Evolutionary conservation across 176 grass and related monocot species (phyloP).

Genomic region (Melocanna baccifera): DNA sequence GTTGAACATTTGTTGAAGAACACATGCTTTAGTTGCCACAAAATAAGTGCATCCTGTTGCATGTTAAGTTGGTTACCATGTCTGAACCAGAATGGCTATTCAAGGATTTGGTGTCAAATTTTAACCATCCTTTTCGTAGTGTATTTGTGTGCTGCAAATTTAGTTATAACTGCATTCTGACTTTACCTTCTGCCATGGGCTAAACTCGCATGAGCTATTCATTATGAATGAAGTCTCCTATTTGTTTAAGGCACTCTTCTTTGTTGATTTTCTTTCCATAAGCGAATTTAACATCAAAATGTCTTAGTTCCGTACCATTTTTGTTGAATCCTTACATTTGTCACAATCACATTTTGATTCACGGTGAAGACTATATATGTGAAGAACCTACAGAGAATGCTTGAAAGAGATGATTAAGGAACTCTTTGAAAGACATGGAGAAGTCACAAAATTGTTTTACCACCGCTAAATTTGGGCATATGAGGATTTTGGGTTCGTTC

Average conservation of each 20-base stretch:
- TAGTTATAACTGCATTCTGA: neutral
- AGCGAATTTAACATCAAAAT: neutral
- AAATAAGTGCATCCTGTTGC: neutral
- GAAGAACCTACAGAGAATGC: conserved; percentile 87
- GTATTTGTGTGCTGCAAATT: neutral
- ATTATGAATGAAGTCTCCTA: neutral
- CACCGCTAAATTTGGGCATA: no score
- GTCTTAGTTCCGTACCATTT: neutral
- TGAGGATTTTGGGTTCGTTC: no score
- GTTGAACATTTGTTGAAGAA: neutral
- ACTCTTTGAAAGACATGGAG: no score
- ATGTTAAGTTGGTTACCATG: neutral
- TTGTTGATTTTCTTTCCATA: neutral
- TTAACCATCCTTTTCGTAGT: neutral
- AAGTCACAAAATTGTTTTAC: no score
- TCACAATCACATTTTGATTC: neutral
- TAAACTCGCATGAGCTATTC: neutral
- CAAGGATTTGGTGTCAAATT: no score
- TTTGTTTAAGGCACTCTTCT: neutral
- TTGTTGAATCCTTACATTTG: neutral
- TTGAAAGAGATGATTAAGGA: conserved; percentile 84
- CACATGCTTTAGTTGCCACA: neutral
- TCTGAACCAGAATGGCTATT: no score
- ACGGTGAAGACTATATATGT: no score
- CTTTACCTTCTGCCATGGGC: neutral